These are phyloP conservation scores for Cnidoscolus chayamansa DNA, from an alignment of 441 rosid genomes.

Conservation along the genomic window DNA sequence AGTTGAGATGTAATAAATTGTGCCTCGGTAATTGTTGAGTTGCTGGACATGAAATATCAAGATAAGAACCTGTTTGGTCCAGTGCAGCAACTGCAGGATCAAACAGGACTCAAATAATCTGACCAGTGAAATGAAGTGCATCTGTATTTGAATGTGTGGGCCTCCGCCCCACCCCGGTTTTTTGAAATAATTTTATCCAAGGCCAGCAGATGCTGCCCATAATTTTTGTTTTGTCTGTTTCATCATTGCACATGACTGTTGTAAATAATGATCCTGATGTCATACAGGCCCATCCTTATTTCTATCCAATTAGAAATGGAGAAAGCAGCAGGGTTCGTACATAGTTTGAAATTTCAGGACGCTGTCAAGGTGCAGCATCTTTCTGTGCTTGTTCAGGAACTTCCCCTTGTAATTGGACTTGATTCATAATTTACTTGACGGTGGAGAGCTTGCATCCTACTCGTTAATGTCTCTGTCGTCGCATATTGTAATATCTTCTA, in stretches of 20 bases:
- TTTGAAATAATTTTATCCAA: background rate
- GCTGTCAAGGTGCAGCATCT: conserved; percentile 22
- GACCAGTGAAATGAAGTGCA: conserved; percentile 7
- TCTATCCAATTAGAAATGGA: conserved; percentile 76
- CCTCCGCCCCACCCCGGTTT: background rate
- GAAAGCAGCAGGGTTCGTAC: conserved; percentile 76
- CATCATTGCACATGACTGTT: background rate
- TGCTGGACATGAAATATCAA: conserved; percentile 3
- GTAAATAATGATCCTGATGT: background rate
- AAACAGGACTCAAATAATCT: background rate
- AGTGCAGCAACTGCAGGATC: background rate
- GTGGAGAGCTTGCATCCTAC: conserved; percentile 23
- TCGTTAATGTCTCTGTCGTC: conserved; percentile 8
- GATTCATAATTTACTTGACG: conserved; percentile 6
- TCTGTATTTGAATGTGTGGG: conserved; percentile 2
- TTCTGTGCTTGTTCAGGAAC: conserved; percentile 16
- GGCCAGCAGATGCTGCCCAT: conserved; percentile 9
- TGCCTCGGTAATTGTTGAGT: background rate
- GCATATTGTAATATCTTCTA: conserved; percentile 1
- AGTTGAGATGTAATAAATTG: background rate
- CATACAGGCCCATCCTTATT: conserved; percentile 69
- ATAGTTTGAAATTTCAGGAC: conserved; percentile 29
- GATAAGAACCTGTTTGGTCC: background rate
- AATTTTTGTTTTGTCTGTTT: conserved; percentile 2
- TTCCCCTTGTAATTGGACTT: conserved; percentile 23